Conservation (phyloP, 1,284 basidiomycete genomes). For the Ceratobasidium sp. region DNA sequence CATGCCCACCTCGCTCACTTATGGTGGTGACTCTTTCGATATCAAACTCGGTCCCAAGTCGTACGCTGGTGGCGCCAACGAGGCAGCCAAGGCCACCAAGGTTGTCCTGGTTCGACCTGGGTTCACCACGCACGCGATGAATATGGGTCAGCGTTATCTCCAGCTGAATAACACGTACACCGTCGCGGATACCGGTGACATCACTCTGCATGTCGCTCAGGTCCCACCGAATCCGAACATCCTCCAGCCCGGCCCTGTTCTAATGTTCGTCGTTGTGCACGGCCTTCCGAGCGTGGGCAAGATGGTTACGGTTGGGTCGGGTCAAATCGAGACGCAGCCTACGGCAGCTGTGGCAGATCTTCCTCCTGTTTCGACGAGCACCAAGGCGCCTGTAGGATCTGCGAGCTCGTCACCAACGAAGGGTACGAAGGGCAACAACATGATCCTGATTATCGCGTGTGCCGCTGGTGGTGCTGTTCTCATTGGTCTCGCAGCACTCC, state of each 20-base stretch:
- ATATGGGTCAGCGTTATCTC: conserved; percentile 81
- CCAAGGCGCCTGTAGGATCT: conserved; percentile 26
- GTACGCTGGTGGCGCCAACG: conserved; percentile 64
- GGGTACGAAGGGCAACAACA: neutral
- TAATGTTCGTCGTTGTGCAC: conserved; percentile 82
- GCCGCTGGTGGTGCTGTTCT: conserved; percentile 32
- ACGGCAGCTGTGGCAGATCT: conserved; percentile 53
- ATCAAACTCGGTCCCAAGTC: conserved; percentile 65
- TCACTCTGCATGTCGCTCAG: conserved; percentile 77
- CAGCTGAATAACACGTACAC: conserved; percentile 76
- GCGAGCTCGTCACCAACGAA: neutral
- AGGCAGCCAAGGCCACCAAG: conserved; percentile 67
- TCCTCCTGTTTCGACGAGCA: conserved; percentile 50
- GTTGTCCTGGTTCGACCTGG: conserved; percentile 84
- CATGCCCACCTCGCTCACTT: conserved; percentile 70
- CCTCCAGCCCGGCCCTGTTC: conserved; percentile 78
- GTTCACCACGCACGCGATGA: conserved; percentile 85
- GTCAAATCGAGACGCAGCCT: conserved; percentile 71
- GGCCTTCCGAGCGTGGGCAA: conserved; percentile 79
- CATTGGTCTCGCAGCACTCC: conserved; percentile 21
- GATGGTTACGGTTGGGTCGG: conserved; percentile 80
- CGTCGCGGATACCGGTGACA: conserved; percentile 72
- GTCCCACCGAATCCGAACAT: conserved; percentile 84
- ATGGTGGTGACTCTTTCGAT: conserved; percentile 86
- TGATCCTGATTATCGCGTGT: conserved; percentile 12